Conservation (phyloP, 129 eudicot species). For the Pseudognaphalium luteoalbum region DNA sequence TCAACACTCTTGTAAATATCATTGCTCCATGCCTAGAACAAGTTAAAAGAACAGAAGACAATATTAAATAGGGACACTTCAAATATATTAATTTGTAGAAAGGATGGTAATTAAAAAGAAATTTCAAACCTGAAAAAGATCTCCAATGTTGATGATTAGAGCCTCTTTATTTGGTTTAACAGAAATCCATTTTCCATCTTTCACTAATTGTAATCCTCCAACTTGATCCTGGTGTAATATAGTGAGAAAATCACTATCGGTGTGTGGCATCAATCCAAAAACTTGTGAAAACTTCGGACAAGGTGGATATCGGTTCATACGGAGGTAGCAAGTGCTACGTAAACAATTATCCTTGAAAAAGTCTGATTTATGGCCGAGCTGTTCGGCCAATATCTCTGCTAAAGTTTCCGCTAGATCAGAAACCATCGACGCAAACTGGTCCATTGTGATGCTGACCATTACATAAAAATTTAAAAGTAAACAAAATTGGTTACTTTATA, state of each 20-base stretch:
- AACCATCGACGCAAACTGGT: constrained; percentile 44
- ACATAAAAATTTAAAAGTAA: neutral
- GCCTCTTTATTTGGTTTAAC: constrained; percentile 75
- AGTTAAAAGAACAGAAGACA: neutral
- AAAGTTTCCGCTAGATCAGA: constrained; percentile 51
- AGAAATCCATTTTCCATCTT: constrained; percentile 78
- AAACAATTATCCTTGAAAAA: constrained; percentile 52
- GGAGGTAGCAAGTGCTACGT: constrained; percentile 58
- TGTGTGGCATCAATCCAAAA: constrained; percentile 66
- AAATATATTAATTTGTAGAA: neutral
- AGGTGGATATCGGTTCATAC: constrained; percentile 73
- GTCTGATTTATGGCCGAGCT: constrained; percentile 40
- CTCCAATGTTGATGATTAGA: constrained; percentile 80
- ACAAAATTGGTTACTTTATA: neutral
- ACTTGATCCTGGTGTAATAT: constrained; percentile 66
- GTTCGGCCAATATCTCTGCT: constrained; percentile 65
- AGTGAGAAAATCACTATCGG: constrained; percentile 87
- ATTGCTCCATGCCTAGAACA: constrained; percentile 88
- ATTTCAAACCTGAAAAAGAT: constrained; percentile 65
- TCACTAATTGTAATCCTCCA: constrained; percentile 73
- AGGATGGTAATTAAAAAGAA: neutral
- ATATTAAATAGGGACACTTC: neutral
- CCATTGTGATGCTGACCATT: constrained; percentile 53
- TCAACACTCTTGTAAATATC: constrained; percentile 74
- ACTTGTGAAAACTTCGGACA: constrained; percentile 49